Evolutionary conservation across 2,329 filamentous ascomycete genomes (phyloP).

Genomic region (Colletotrichum acutatum): DNA sequence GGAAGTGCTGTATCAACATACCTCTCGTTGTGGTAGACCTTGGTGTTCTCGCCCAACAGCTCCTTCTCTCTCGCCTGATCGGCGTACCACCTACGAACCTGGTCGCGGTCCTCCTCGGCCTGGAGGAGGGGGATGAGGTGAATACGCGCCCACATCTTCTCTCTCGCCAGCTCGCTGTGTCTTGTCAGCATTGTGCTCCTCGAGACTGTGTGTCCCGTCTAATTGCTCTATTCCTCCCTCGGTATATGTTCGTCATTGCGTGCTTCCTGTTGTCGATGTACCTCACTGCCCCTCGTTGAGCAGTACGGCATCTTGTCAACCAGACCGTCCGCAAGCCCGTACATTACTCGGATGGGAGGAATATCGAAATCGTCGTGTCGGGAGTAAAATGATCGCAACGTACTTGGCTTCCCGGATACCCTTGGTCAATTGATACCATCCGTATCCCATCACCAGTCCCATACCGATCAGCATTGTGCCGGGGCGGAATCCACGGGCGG

Average conservation of each 20-base stretch:
- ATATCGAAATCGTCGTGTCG: neutral
- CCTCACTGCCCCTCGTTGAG: too few species aligned
- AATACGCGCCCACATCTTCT: constrained; percentile 99
- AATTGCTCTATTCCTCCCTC: neutral
- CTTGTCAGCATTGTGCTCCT: neutral
- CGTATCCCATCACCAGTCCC: constrained; percentile 84
- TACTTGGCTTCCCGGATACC: constrained; percentile 94
- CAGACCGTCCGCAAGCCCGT: neutral
- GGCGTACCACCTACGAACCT: constrained; percentile 86
- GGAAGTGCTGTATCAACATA: constrained; percentile 57
- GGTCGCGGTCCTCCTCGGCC: constrained; percentile 96
- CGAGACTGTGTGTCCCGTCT: neutral
- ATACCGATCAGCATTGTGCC: constrained; percentile 81
- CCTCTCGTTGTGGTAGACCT: constrained; percentile 90
- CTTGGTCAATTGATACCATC: constrained; percentile 86
- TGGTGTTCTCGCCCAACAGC: constrained; percentile 83
- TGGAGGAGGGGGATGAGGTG: constrained; percentile 93
- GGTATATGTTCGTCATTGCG: neutral
- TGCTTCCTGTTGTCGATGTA: neutral
- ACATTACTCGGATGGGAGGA: too few species aligned
- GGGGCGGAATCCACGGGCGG: constrained; percentile 89
- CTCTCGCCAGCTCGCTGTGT: constrained; percentile 86
- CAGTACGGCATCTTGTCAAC: neutral
- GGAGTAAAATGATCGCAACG: constrained; percentile 44
- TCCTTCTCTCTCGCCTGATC: constrained; percentile 92